Base-by-base conservation (phyloP, 1,139 yeast species). In the Waltiozyma sp. region DNA sequence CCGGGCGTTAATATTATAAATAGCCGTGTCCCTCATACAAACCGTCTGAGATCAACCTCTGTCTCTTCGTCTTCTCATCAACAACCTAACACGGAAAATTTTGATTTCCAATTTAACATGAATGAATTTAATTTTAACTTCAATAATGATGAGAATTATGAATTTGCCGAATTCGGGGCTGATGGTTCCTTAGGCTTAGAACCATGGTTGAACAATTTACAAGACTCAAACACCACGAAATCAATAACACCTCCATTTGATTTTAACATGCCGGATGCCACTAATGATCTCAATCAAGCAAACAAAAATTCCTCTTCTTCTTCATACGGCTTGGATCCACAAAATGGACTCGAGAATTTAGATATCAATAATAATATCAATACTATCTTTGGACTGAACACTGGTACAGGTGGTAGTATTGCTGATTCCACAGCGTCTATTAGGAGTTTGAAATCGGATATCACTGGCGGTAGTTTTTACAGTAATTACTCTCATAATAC, bases 141-240 rank as follows among this genome's bases (percentile, higher is more conserved):
- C 23, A 35, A 10, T n/a, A 35, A 35, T 7, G 49, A 46, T 38
- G 51, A 53, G 37, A 48, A 50, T 42, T 43, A 45, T 13, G 55
- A 52, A 39, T 28, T 53, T 10, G 37, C 37, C 5, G 56, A 52
- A 21, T 78, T 77, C 60, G 82, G 78, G 13, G 82, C 82, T 14
- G 86, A 78, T 61, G 84, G 84, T 1, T 78, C 85, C 0, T 60
- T 78, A 39, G 86, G 84, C 0, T 61, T 78, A 45, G 81, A 77
- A 3, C 78, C 78, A 18, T 71, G 76, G 50, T 60, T 77, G 18
- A 31, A 31, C 34, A 53, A 53, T 35, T 44, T 45, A 36, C 37
- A 35, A 18, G 37, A 35, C 3, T 14, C 34, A 31, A 31, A 10
- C 18, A 7, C 34, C 34, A 14, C 18, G 16, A 31, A 31, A 31